Percentiles rank a stretch among this genome's conserved stretches.
Conservation (phyloP, 2,329 filamentous ascomycete genomes). For the Colletotrichum sublineola region DNA sequence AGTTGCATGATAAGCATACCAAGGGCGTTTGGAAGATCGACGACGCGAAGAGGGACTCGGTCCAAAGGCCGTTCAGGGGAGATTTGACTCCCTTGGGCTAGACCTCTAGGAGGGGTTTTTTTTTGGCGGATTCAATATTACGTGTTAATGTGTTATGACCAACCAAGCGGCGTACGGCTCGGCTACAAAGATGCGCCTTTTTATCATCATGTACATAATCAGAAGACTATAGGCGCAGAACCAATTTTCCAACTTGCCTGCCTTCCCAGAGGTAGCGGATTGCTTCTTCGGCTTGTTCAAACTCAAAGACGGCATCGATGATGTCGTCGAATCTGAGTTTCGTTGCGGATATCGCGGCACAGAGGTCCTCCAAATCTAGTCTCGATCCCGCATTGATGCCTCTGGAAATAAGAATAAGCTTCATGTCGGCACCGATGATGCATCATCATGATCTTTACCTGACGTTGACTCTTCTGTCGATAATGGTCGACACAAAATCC, state of each 20-base stretch:
- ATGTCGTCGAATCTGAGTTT: not conserved
- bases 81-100: constrained; percentile 50
- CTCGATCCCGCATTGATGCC: not conserved
- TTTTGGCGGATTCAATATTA: not conserved
- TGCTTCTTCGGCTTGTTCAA: not conserved
- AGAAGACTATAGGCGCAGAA: not conserved
- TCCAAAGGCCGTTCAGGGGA: constrained; percentile 52
- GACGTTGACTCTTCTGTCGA: not conserved
- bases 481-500: not conserved
- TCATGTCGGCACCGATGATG: not conserved
- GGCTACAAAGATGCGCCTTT: not conserved
- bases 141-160: constrained; percentile 1
- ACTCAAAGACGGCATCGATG: not conserved
- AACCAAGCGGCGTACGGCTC: not conserved
- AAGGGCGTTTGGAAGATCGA: constrained; percentile 56
- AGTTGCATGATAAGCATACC: constrained; percentile 52
- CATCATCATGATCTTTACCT: not conserved
- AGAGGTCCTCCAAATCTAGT: not conserved
- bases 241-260: not conserved
- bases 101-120: not conserved
- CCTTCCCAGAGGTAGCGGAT: not conserved
- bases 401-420: not conserved
- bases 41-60: constrained; percentile 43
- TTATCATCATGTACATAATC: not conserved
- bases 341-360: not conserved